phyloP scores from a whole-genome alignment of 139 green algal genomes.

The Micromonas commoda region DNA sequence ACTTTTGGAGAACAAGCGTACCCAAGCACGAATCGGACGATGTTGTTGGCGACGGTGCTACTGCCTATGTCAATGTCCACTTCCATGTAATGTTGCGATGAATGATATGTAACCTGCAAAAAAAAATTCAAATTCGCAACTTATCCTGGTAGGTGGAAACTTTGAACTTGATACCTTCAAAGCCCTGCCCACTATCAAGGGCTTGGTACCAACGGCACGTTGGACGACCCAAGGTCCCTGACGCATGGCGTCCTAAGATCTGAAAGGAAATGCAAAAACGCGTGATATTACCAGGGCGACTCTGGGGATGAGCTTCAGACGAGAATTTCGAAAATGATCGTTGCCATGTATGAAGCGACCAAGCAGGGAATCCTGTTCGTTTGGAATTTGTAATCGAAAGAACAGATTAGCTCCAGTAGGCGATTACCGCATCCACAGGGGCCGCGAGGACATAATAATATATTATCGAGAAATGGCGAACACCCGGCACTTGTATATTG shows the following conservation, averaged over 20 bases:
- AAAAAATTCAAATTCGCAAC: neutral
- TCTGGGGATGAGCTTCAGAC: conserved; percentile 1
- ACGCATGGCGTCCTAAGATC: neutral
- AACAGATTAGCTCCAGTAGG: no score
- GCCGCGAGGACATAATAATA: neutral
- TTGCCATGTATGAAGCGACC: neutral
- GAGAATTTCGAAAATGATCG: conserved; percentile 1
- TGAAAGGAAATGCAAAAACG: neutral
- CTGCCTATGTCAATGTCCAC: conserved; percentile 13
- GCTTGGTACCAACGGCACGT: neutral
- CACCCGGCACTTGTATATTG: conserved; percentile 14
- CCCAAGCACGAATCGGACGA: conserved; percentile 7
- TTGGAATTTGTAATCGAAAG: no score
- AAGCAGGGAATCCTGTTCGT: no score
- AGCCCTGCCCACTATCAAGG: neutral
- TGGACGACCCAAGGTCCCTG: conserved; percentile 10
- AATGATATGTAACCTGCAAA: conserved; percentile 2
- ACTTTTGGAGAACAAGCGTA: neutral
- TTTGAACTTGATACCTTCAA: conserved; percentile 1
- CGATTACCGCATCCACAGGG: neutral
- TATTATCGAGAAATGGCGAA: conserved; percentile 1
- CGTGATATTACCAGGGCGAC: neutral
- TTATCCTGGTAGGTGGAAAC: no score
- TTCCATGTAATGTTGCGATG: neutral
- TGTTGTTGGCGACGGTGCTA: neutral